A percentile compares a stretch with the other conserved stretches of the same genome.
These are phyloP conservation scores for Orbilia oligospora DNA, from an alignment of 2,329 filamentous ascomycete genomes.

Conservation along the genomic window DNA sequence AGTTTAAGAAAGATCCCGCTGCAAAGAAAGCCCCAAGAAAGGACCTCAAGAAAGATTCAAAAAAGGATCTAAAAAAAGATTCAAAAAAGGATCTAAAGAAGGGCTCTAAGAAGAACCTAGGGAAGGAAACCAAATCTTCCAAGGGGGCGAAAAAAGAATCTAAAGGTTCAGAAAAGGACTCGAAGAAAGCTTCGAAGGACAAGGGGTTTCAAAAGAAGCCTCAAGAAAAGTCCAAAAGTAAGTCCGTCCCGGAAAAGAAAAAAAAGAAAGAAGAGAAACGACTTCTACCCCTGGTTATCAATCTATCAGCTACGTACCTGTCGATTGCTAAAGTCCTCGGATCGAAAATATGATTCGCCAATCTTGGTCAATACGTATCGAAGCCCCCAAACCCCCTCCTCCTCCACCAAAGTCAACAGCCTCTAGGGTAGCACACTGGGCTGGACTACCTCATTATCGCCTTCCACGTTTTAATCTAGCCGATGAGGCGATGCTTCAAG, in stretches of 20 bases:
- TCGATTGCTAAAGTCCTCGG: constrained; percentile 19
- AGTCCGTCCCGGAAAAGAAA: neutral
- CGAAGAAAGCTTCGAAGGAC: neutral
- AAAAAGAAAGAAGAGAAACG: constrained; percentile 17
- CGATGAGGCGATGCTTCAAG: constrained; percentile 54
- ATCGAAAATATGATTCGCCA: constrained; percentile 44
- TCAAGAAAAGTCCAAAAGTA: constrained; percentile 9
- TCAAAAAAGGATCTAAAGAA: neutral
- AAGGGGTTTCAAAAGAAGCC: neutral
- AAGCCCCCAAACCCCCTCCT: constrained; percentile 47
- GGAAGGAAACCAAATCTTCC: neutral
- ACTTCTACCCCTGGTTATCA: neutral
- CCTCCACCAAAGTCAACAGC: constrained; percentile 39
- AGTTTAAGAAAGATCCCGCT: neutral
- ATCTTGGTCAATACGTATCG: constrained; percentile 58
- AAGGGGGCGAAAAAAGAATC: neutral
- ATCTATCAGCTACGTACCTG: neutral
- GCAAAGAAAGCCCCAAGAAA: neutral
- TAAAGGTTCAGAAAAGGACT: neutral
- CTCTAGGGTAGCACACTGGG: constrained; percentile 52
- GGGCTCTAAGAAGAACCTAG: neutral
- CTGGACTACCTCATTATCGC: constrained; percentile 55
- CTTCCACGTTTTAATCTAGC: constrained; percentile 56
- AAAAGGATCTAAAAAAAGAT: neutral
- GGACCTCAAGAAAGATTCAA: neutral